Evolutionary conservation across 2,329 filamentous ascomycete species (phyloP), one percentile per base, ranked within the genome.

Genomic region (Trichothecium sympodiale): DNA sequence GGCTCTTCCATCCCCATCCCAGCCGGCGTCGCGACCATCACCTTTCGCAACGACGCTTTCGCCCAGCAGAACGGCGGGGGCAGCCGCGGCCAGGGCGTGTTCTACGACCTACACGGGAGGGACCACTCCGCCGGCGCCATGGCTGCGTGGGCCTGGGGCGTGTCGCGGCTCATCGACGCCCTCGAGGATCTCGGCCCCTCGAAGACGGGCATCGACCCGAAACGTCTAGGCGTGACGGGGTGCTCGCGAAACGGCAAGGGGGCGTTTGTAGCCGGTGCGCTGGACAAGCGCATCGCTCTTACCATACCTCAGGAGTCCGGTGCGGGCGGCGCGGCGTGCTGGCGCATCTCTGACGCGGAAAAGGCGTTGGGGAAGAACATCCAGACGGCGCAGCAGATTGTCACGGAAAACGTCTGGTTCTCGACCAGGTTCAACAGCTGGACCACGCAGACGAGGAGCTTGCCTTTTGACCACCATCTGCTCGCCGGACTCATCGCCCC

Each of bases 161-260:
- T 77, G 3, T 67, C 68, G 46, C 69, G 72, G 35, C 62, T 78
- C 43, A 66, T 79, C 34, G 74, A 79, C 49, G 71, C 64, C 13
- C 60, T 79, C 27, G 72, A 76, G 57, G 58, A 63, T 49, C 56
- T 67, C 29, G 58, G 59, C 12, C 47, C 54, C 13, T 51, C 50
- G 10, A 63, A 60, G 16, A 59, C 62, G 3, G 59, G 60, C 28
- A 75, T 79, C 49, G 63, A 73, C 51, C 46, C 61, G 17, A 59
- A 50, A 27, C 59, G 57, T 3, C 53, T 74, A 15, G 74, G 70
- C 33, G 72, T 77, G 2, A 78, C 73, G 12, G 75, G 75, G 5
- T 80, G 74, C 60, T 77, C 71, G 36, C 68, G 74, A 29, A 76
- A 78, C 54, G 74, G 73, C 38, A 79, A 79, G 57, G 74, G 74